A percentile compares a stretch with the other conserved stretches of the same genome.
phyloP scores from a whole-genome alignment of 768 basidiomycete genomes.

The Leucosporidium creatinivorum region DNA sequence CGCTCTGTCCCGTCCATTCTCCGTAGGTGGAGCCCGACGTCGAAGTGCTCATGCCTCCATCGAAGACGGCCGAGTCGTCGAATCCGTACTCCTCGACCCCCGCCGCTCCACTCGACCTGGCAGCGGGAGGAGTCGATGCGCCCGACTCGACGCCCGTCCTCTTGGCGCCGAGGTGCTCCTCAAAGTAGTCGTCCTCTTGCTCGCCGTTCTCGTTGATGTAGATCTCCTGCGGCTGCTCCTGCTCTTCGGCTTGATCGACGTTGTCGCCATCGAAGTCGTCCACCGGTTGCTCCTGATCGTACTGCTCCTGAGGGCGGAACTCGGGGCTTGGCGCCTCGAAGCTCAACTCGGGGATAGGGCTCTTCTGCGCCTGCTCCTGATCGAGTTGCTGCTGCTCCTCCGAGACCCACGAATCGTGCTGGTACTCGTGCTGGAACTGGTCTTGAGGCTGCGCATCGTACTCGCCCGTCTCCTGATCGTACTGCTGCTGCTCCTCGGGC shows the following conservation, averaged over 20 bases:
- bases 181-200: constrained; percentile 10
- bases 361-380: background rate
- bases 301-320: background rate
- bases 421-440: constrained; percentile 1
- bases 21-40: constrained; percentile 26
- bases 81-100: background rate
- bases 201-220: constrained; percentile 27
- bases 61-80: background rate
- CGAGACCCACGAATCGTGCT: constrained; percentile 8
- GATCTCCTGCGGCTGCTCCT: constrained; percentile 2
- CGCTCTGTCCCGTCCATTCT: constrained; percentile 26
- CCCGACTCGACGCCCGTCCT: too few species aligned
- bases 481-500: background rate
- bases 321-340: constrained; percentile 22
- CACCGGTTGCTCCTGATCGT: constrained; percentile 9
- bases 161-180: background rate
- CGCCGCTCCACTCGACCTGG: background rate
- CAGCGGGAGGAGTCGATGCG: too few species aligned
- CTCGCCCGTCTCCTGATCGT: background rate
- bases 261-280: constrained; percentile 11
- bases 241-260: too few species aligned
- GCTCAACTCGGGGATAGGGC: constrained; percentile 10
- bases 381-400: constrained; percentile 24
- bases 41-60: background rate
- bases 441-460: background rate